Conservation (phyloP, 1,284 basidiomycete species). For the Sparassis latifolia region DNA sequence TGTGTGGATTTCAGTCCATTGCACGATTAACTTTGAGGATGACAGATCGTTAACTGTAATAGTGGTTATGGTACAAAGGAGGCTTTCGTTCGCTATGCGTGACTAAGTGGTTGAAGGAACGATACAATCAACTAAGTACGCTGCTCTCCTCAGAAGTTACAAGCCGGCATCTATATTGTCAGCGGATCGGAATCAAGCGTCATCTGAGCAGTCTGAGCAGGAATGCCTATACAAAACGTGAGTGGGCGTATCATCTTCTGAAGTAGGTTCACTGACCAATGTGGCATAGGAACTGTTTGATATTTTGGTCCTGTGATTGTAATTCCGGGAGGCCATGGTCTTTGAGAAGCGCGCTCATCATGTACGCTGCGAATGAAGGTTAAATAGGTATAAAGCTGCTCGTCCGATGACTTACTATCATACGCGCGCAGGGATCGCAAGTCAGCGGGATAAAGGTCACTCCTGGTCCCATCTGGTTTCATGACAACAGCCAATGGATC, state of each 20-base stretch:
- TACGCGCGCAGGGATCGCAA: conserved; percentile 44
- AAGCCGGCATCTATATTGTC: too few species aligned
- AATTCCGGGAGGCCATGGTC: conserved; percentile 43
- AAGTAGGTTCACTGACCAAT: conserved; percentile 31
- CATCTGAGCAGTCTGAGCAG: too few species aligned
- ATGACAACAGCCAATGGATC: conserved; percentile 39
- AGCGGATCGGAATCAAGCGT: too few species aligned
- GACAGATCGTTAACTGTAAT: too few species aligned
- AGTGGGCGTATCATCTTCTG: not conserved
- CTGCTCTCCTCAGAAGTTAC: too few species aligned
- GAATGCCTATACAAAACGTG: too few species aligned
- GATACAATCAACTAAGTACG: too few species aligned
- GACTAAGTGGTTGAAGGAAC: too few species aligned
- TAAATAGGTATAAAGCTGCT: not conserved
- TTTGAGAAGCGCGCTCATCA: conserved; percentile 31
- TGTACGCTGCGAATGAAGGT: conserved; percentile 26
- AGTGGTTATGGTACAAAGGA: too few species aligned
- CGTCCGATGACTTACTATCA: conserved; percentile 31
- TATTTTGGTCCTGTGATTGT: conserved; percentile 34
- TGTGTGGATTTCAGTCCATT: conserved; percentile 14
- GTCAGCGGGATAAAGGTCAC: conserved; percentile 41
- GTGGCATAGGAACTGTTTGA: conserved; percentile 48
- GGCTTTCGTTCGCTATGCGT: too few species aligned
- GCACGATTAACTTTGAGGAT: too few species aligned
- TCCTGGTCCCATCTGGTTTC: conserved; percentile 39